phyloP scores from a whole-genome alignment of 2,329 filamentous ascomycete species.

The Trichoderma atroviride region DNA sequence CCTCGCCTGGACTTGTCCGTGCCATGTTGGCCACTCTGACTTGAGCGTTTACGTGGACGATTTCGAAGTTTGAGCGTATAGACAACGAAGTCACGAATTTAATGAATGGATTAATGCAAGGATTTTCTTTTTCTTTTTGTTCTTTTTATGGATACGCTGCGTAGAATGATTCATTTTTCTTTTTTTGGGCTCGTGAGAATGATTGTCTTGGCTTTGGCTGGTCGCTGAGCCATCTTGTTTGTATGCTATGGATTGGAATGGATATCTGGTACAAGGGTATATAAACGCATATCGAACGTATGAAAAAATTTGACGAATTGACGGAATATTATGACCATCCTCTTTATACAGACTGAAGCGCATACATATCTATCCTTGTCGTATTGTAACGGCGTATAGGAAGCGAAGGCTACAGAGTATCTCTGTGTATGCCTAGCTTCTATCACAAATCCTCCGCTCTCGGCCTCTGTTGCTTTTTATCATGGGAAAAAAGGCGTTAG shows the following conservation, averaged over 20 bases:
- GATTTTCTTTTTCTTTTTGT: not conserved
- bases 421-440: not conserved
- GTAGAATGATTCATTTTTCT: slow-evolving; percentile 6
- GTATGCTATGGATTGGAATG: not conserved
- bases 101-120: slow-evolving; percentile 19
- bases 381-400: not conserved
- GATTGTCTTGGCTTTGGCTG: slow-evolving; percentile 7
- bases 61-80: not conserved
- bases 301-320: slow-evolving; percentile 1
- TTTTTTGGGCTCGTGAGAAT: not conserved
- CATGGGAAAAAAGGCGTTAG: not conserved
- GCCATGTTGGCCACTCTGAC: slow-evolving; percentile 74
- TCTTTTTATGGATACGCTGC: not conserved
- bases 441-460: not conserved
- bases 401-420: too few species aligned
- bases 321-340: not conserved
- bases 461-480: not conserved
- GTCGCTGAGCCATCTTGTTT: not conserved
- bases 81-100: slow-evolving; percentile 23
- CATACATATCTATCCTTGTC: not conserved
- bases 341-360: not conserved
- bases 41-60: slow-evolving; percentile 40
- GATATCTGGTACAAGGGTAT: not conserved
- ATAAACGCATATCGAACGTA: not conserved
- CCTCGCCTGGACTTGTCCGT: slow-evolving; percentile 64